Percentiles rank a stretch among this genome's conserved stretches.
Evolutionary conservation across 192 early-diverging fungal genomes (phyloP).

Genomic region (Podila clonocystis): DNA sequence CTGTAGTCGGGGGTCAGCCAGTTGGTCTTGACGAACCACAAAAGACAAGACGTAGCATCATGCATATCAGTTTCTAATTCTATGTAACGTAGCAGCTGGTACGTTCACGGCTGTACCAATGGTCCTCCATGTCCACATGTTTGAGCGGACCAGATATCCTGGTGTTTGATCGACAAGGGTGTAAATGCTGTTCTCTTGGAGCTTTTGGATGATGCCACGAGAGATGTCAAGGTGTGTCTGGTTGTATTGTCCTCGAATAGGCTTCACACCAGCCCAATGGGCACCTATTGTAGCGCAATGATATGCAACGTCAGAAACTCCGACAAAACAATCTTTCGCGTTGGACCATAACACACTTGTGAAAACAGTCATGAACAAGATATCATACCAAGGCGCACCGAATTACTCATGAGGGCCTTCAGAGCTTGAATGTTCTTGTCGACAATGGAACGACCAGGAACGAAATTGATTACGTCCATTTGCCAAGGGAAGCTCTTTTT

Average conservation of each 20-base stretch:
- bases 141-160: conserved; percentile 62
- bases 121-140: conserved; percentile 66
- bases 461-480: conserved; percentile 46
- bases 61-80: not conserved
- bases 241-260: conserved; percentile 65
- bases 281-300: conserved; percentile 37
- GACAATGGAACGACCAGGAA: conserved; percentile 57
- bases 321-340: no score
- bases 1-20: conserved; percentile 47
- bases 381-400: no score
- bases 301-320: no score
- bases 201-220: conserved; percentile 56
- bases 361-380: no score
- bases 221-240: conserved; percentile 64
- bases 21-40: conserved; percentile 36
- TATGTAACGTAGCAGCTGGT: not conserved
- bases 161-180: conserved; percentile 72
- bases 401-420: conserved; percentile 40
- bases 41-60: not conserved
- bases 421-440: conserved; percentile 53
- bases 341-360: no score
- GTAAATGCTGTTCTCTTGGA: conserved; percentile 65
- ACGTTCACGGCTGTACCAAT: conserved; percentile 11
- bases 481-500: conserved; percentile 63
- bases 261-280: conserved; percentile 75